Evolutionary conservation across 768 basidiomycete species (phyloP), one percentile per base, ranked within the genome.

Genomic region (Pseudohyphozyma bogoriensis): DNA sequence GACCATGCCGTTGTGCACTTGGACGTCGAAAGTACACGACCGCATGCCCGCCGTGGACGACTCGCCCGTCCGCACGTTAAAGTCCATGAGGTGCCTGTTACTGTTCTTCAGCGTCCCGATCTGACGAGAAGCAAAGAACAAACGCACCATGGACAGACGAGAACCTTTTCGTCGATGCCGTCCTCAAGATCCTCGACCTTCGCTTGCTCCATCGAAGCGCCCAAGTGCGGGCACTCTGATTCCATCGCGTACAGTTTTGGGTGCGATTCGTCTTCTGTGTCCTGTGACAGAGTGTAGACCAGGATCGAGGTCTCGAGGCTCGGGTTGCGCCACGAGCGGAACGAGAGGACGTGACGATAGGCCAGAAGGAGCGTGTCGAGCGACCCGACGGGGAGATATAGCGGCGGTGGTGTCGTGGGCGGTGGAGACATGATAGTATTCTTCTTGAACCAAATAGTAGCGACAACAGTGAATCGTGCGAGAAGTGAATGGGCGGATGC

Each of bases 11-110:
- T 60, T 53, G 12, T 75, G 76, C 4, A 85, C 75, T 45, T 83
- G 75, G 0, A 86, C 80, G 10, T 73, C 68, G 69, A 83, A 87
- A 0, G 83, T 85, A 68, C 86, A 87, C 1, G 86, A 82, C 65
- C 73, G 76, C 45, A 86, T 74, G 6, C 85, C 85, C 6, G 81
- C 85, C 61, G 84, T 82, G 68, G 83, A 85, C 63, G n/a, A n/a
- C n/a, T 80, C 78, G 3, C 86, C 85, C 1, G 83, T 84, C 26
- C 73, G 75, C n/a, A 86, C 73, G 71, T 84, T 80, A 70, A 85
- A 86, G 68, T 86, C 85, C 65, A 86, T 85, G 9, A 32, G 6
- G 49, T 60, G 59, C n/a, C n/a, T n/a, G n/a, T n/a, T n/a, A n/a
- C n/a, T n/a, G n/a, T n/a, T n/a, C n/a, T n/a, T n/a, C n/a, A n/a